These are phyloP conservation scores for Metroxylon sagu DNA, from an alignment of 176 grass and related monocot genomes.

Conservation along the genomic window DNA sequence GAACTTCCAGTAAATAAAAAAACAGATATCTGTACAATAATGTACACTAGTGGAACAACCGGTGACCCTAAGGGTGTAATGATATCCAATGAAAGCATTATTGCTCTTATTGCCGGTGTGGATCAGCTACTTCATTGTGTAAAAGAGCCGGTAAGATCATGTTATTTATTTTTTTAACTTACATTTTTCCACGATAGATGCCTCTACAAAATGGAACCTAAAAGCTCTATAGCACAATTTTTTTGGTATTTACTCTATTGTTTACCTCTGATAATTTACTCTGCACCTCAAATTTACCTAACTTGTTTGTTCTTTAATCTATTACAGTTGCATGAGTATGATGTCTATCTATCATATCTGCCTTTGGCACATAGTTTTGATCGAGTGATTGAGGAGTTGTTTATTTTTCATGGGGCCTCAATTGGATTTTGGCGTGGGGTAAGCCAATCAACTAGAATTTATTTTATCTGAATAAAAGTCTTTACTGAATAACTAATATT, in stretches of 20 bases:
- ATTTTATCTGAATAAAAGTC: not conserved
- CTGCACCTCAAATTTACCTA: too few species aligned
- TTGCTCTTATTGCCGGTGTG: slow-evolving; percentile 40
- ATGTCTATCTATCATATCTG: slow-evolving; percentile 93
- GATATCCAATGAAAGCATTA: slow-evolving; percentile 69
- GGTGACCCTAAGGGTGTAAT: slow-evolving; percentile 94
- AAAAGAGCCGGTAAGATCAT: slow-evolving; percentile 49
- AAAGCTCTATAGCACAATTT: too few species aligned
- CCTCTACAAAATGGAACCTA: too few species aligned
- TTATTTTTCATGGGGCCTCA: slow-evolving; percentile 70
- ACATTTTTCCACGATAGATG: too few species aligned
- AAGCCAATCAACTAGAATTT: slow-evolving; percentile 18
- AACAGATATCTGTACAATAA: slow-evolving; percentile 75
- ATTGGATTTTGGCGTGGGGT: slow-evolving; percentile 96
- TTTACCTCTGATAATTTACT: too few species aligned
- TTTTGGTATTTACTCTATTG: too few species aligned
- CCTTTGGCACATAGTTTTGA: slow-evolving; percentile 91
- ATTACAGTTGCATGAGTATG: slow-evolving; percentile 53
- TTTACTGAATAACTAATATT: not conserved
- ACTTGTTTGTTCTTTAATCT: slow-evolving; percentile 6
- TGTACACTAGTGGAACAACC: slow-evolving; percentile 98
- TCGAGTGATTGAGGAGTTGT: slow-evolving; percentile 72
- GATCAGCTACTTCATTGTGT: slow-evolving; percentile 30
- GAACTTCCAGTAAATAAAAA: slow-evolving; percentile 69
- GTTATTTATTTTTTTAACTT: not conserved